phyloP scores from a whole-genome alignment of 345 rosid genomes.

The Psidium friedrichsthalianum region DNA sequence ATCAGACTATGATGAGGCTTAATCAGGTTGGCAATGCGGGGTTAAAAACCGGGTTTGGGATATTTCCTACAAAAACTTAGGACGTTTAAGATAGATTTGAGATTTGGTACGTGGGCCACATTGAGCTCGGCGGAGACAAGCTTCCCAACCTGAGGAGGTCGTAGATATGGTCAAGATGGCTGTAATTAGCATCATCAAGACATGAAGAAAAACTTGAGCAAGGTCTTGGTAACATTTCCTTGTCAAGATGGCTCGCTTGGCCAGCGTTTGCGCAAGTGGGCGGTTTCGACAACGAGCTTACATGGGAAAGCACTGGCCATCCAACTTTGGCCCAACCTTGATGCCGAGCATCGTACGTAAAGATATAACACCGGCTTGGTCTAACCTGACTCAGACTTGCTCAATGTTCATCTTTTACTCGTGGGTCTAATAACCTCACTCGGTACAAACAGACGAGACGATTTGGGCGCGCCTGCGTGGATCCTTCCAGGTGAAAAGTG shows the following conservation, averaged over 20 bases:
- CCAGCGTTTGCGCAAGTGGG: background rate
- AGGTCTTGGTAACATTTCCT: background rate
- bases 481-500: background rate
- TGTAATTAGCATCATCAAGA: background rate
- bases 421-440: background rate
- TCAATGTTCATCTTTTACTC: rapidly evolving
- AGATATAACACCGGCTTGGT: background rate
- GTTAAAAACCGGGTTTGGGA: background rate
- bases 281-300: background rate
- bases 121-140: background rate
- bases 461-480: no score
- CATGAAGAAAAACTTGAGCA: background rate
- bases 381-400: background rate
- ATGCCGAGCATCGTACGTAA: background rate
- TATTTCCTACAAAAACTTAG: background rate
- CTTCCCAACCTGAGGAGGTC: background rate
- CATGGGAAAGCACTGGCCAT: background rate
- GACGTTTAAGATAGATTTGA: background rate
- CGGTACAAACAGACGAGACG: background rate
- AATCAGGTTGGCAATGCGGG: rapidly evolving
- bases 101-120: background rate
- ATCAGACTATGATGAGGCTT: background rate
- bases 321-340: background rate
- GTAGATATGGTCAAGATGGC: background rate
- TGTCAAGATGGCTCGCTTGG: background rate